Conservation (phyloP, 192 early-diverging fungal species). For the Backusella circina region DNA sequence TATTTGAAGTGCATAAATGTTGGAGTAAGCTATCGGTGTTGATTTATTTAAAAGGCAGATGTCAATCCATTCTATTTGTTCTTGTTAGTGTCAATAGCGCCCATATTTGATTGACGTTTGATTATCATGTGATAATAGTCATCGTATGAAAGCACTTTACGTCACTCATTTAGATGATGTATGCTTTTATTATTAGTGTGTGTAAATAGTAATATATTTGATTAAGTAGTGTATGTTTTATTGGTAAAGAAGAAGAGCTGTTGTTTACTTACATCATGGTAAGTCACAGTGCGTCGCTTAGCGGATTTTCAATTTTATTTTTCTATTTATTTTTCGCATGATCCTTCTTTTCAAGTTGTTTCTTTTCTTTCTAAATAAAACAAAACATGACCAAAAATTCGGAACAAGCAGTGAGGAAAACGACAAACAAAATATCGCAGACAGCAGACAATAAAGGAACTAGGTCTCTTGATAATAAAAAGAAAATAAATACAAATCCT, state of each 20-base stretch:
- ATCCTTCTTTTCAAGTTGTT: background rate
- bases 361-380: background rate
- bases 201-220: background rate
- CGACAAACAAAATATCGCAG: background rate
- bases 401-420: slow-evolving; percentile 5
- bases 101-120: too few relatives aligned
- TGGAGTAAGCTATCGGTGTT: too few relatives aligned
- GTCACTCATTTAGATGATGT: too few relatives aligned
- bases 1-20: too few relatives aligned
- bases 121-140: too few relatives aligned
- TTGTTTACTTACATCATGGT: background rate
- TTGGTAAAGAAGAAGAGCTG: background rate
- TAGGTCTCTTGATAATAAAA: background rate
- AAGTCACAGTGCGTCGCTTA: background rate
- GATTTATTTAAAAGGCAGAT: too few relatives aligned
- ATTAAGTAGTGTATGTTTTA: background rate
- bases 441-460: slow-evolving; percentile 1
- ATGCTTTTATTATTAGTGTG: too few relatives aligned
- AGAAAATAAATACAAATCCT: background rate
- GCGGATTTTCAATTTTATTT: background rate
- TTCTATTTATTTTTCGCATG: background rate
- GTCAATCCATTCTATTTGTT: too few relatives aligned
- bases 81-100: too few relatives aligned
- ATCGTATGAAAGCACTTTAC: too few relatives aligned
- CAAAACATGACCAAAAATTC: background rate